Evolutionary conservation across 2,329 filamentous ascomycete genomes (phyloP).

Genomic region (Drechslerella coelobrocha): DNA sequence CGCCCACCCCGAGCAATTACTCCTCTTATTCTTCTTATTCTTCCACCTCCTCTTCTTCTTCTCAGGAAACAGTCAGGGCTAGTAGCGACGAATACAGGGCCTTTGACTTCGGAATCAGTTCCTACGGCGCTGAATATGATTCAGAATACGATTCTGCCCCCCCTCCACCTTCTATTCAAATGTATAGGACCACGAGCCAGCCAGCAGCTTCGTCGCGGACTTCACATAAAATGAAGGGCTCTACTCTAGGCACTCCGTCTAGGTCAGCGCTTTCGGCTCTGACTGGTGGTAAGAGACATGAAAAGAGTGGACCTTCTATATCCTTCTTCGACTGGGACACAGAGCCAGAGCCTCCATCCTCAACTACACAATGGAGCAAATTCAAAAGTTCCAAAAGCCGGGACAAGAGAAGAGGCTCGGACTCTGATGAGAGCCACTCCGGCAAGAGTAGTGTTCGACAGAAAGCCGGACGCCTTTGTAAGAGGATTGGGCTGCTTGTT

Average conservation of each 20-base stretch:
- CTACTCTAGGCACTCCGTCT: conserved; percentile 20
- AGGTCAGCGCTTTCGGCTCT: conserved; percentile 26
- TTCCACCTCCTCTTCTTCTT: conserved; percentile 33
- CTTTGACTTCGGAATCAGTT: conserved; percentile 12
- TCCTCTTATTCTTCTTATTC: neutral
- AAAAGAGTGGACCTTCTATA: conserved; percentile 17
- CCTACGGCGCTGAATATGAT: neutral
- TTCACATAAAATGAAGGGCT: conserved; percentile 4
- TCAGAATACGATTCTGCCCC: conserved; percentile 25
- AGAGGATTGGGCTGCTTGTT: conserved; percentile 34
- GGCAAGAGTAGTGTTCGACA: conserved; percentile 39
- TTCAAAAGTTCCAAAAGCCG: conserved; percentile 28
- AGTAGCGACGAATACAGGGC: conserved; percentile 16
- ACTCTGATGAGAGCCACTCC: conserved; percentile 41
- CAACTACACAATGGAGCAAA: conserved; percentile 40
- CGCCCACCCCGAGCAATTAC: neutral
- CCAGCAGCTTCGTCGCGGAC: conserved; percentile 4
- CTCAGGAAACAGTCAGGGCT: conserved; percentile 18
- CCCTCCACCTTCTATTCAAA: conserved; percentile 30
- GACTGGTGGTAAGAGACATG: conserved; percentile 5
- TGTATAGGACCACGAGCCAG: conserved; percentile 40
- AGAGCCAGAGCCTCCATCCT: conserved; percentile 15
- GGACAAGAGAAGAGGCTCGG: conserved; percentile 27
- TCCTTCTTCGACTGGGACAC: conserved; percentile 46
- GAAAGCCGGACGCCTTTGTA: conserved; percentile 38